Evolutionary conservation across 352 stramenopile species (phyloP).

Genomic region (Pythium utonaiense): DNA sequence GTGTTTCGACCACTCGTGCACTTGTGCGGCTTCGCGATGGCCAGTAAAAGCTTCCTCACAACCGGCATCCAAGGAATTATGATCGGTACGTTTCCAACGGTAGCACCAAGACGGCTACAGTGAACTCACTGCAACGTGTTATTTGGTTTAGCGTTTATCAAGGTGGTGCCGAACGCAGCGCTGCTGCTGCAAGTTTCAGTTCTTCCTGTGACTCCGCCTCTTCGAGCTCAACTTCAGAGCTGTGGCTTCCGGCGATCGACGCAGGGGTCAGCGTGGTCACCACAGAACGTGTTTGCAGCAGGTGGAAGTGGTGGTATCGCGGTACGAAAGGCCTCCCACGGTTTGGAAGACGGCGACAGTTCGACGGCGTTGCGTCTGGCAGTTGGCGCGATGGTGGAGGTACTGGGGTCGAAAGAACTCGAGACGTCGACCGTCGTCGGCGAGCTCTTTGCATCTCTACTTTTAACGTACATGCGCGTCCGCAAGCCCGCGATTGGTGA

Average conservation of each 20-base stretch:
- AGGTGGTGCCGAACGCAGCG: conserved; percentile 24
- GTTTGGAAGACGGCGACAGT: conserved; percentile 14
- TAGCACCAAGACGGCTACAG: no score
- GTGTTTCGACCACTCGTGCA: conserved; percentile 73
- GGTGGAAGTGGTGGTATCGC: conserved; percentile 59
- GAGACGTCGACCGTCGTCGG: conserved; percentile 63
- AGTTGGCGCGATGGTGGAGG: conserved; percentile 43
- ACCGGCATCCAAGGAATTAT: conserved; percentile 48
- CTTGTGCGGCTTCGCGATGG: conserved; percentile 59
- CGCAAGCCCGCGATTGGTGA: conserved; percentile 21
- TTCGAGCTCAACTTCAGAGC: conserved; percentile 23
- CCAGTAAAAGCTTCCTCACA: conserved; percentile 63
- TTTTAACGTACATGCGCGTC: conserved; percentile 77
- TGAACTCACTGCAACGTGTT: no score
- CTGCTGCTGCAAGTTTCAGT: conserved; percentile 52
- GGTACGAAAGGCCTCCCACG: conserved; percentile 24
- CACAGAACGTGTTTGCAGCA: conserved; percentile 50
- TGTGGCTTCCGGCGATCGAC: not conserved
- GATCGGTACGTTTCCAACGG: conserved; percentile 28
- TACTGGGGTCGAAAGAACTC: conserved; percentile 61
- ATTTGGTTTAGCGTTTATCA: conserved; percentile 37
- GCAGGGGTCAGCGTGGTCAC: conserved; percentile 25
- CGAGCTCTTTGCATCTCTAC: conserved; percentile 68
- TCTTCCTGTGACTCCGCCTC: conserved; percentile 43
- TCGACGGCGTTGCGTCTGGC: conserved; percentile 32